Evolutionary conservation across 371 early-diverging fungal genomes (phyloP).

Genomic region (Capniomyces stellatus): DNA sequence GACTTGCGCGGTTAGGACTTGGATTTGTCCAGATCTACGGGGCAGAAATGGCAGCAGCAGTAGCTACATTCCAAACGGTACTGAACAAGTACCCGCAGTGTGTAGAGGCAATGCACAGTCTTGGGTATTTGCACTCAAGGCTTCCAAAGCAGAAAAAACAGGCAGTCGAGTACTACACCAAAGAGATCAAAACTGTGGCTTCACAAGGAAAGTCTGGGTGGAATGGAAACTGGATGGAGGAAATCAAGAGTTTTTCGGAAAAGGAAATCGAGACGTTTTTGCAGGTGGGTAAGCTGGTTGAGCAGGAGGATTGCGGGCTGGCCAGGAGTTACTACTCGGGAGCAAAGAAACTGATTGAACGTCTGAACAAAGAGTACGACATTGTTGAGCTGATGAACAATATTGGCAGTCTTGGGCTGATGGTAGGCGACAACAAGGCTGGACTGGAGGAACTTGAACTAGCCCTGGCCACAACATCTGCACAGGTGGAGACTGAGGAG

Average conservation of each 20-base stretch:
- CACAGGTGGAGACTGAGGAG: conserved; percentile 1
- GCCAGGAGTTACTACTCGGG: conserved; percentile 34
- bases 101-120: conserved; percentile 39
- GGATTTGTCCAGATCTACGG: conserved; percentile 48
- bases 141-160: conserved; percentile 41
- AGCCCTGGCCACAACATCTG: conserved; percentile 4
- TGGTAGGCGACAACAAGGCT: conserved; percentile 24
- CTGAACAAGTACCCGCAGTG: conserved; percentile 38
- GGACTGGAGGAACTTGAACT: conserved; percentile 13
- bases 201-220: conserved; percentile 4
- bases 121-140: conserved; percentile 43
- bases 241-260: conserved; percentile 23
- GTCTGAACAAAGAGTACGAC: conserved; percentile 15
- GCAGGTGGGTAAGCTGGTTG: neutral
- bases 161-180: conserved; percentile 39
- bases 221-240: conserved; percentile 11
- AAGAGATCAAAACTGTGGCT: conserved; percentile 20
- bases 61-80: conserved; percentile 53
- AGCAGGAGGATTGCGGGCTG: conserved; percentile 1
- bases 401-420: conserved; percentile 52
- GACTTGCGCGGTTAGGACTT: conserved; percentile 52
- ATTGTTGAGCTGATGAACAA: conserved; percentile 63
- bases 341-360: conserved; percentile 11
- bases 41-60: conserved; percentile 28
- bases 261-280: neutral